Percentiles rank a stretch among this genome's conserved stretches.
phyloP scores from a whole-genome alignment of 2,329 filamentous ascomycete genomes.

The Ophiostoma australiae region DNA sequence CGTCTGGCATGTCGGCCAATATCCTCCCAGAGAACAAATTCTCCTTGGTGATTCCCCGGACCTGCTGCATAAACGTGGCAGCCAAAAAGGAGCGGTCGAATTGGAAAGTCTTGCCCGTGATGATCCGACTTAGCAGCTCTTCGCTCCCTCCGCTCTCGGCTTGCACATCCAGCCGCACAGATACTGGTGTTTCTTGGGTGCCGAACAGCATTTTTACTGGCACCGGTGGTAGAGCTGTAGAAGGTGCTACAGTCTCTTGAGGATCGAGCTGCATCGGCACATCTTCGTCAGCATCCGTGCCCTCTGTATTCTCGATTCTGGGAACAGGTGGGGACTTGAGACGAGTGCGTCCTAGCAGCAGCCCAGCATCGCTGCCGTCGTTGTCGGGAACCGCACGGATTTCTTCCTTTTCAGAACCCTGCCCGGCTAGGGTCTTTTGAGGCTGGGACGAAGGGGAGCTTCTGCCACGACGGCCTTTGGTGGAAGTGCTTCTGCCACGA shows the following conservation, averaged over 20 bases:
- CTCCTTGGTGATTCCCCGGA: conserved; percentile 22
- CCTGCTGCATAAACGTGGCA: conserved; percentile 28
- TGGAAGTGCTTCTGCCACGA: not conserved
- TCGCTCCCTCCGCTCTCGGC: conserved; percentile 21
- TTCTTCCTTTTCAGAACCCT: conserved; percentile 28
- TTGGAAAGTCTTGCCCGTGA: conserved; percentile 30
- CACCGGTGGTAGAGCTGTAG: not conserved
- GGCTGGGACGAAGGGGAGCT: not conserved
- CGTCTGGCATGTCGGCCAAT: not conserved
- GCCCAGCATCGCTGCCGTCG: conserved; percentile 18
- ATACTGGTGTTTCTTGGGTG: conserved; percentile 18
- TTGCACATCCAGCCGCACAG: conserved; percentile 31
- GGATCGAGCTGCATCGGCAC: not conserved
- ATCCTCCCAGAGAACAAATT: conserved; percentile 30
- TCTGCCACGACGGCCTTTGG: not conserved
- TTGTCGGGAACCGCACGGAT: conserved; percentile 35
- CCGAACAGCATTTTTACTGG: conserved; percentile 13
- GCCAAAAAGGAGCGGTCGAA: conserved; percentile 33
- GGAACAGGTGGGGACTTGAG: conserved; percentile 9
- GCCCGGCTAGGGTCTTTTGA: not conserved
- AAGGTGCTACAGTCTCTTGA: not conserved
- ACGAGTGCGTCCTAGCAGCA: not conserved
- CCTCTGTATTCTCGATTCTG: not conserved
- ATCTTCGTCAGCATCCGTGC: not conserved
- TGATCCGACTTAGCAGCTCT: conserved; percentile 26